These are phyloP conservation scores for Phtheirospermum japonicum DNA, from an alignment of 257 asterid genomes.

Conservation along the genomic window DNA sequence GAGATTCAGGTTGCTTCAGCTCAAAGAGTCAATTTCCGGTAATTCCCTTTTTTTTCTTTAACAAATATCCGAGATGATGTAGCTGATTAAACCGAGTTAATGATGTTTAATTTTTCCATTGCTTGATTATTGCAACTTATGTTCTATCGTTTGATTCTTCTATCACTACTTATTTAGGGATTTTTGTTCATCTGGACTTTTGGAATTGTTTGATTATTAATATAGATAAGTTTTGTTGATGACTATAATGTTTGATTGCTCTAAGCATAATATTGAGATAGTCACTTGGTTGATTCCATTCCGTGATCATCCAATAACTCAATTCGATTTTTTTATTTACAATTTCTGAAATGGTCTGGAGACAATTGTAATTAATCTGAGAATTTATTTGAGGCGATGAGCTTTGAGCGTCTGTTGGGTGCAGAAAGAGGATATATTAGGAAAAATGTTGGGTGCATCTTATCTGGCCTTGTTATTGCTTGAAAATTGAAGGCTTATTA, in stretches of 20 bases:
- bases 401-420: too few relatives aligned
- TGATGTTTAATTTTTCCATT: background rate
- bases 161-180: too few relatives aligned
- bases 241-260: slow-evolving; percentile 6
- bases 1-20: slow-evolving; percentile 63
- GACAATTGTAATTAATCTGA: background rate
- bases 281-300: too few relatives aligned
- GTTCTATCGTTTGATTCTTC: slow-evolving; percentile 1
- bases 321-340: too few relatives aligned
- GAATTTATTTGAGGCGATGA: background rate
- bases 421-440: too few relatives aligned
- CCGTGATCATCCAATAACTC: too few relatives aligned
- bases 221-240: background rate
- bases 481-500: too few relatives aligned
- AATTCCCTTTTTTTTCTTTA: slow-evolving; percentile 1
- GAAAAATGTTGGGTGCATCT: slow-evolving; percentile 5
- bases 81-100: background rate
- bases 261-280: background rate
- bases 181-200: too few relatives aligned
- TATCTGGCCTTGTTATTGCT: background rate
- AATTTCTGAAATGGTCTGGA: background rate
- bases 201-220: too few relatives aligned
- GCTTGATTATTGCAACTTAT: background rate
- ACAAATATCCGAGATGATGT: background rate
- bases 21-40: slow-evolving; percentile 84